Evolutionary conservation across 192 early-diverging fungal genomes (phyloP), one percentile per base, ranked within the genome.

Genomic region (Coemansia sp.): DNA sequence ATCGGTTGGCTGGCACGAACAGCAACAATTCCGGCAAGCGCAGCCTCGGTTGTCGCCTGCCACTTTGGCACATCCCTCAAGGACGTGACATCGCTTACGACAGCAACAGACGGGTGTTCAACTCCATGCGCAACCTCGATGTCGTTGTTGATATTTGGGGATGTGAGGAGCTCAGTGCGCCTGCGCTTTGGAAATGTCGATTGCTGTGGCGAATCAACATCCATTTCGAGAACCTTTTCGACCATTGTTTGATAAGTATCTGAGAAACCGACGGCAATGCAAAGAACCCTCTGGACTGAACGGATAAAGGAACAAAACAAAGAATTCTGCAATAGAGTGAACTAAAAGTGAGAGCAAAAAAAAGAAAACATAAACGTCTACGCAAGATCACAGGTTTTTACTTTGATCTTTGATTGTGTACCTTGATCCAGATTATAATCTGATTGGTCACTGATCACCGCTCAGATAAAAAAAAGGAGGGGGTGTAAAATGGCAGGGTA

Each of bases 1-100:
- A 72, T 61, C 11, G 74, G 75, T 43, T 68, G 67, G 38, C 57
- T 67, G 52, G 72, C 75, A 26, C 74, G 67, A 24, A 84, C 75
- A 14, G 73, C 63, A 18, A 84, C 82, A n/a, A 84, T 72, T 58
- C 77, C 73, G 52, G 59, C 57, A 18, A 79, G 64, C 51, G 66
- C 60, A 8, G 56, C 60, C 52, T 84, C 81, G 44, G 72, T 75
- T 23, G 60, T 55, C 12, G 62, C 58, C 58, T 74, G 72, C 77
- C 77, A 80, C 53, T 67, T 67, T 56, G 71, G 71, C 52, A 67
- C 65, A 15, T 67, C 60, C 35, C 66, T 48, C 24, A 66, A 52
- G 4, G 64, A 58, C 14, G 45, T 55, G 18, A 66, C 44, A 4
- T 61, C 60, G 60, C 43, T 53, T 51, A 66, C 52, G 15, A 59